These are phyloP conservation scores for Penicillium thymicola DNA, from an alignment of 2,329 filamentous ascomycete genomes.

Conservation along the genomic window DNA sequence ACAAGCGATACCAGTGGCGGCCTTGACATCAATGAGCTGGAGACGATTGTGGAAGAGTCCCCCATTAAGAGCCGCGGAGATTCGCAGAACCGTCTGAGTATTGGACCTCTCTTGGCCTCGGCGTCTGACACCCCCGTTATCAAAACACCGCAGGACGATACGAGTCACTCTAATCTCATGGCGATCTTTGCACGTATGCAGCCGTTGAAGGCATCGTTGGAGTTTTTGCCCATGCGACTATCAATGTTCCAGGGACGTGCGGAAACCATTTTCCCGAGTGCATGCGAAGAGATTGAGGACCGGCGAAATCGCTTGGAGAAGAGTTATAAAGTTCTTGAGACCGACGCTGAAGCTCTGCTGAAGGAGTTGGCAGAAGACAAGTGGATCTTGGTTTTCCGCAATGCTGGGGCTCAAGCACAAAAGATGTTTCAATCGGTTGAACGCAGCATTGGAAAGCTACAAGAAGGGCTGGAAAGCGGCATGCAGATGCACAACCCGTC, in stretches of 20 bases:
- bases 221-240: constrained; percentile 92
- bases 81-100: constrained; percentile 64
- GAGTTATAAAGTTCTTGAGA: constrained; percentile 84
- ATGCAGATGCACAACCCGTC: constrained; percentile 70
- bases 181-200: constrained; percentile 95
- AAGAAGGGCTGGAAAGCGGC: constrained; percentile 72
- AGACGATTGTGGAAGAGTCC: constrained; percentile 88
- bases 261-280: constrained; percentile 76
- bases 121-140: constrained; percentile 43
- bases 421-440: constrained; percentile 98
- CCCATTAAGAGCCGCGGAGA: constrained; percentile 56
- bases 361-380: constrained; percentile 92
- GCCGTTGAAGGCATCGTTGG: constrained; percentile 83
- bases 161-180: constrained; percentile 78
- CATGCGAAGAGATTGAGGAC: constrained; percentile 82
- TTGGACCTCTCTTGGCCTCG: constrained; percentile 59
- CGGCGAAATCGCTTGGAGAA: constrained; percentile 71
- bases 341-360: constrained; percentile 82
- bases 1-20: constrained; percentile 54
- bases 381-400: constrained; percentile 93
- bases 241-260: constrained; percentile 81
- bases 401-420: constrained; percentile 83
- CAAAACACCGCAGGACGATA: constrained; percentile 70
- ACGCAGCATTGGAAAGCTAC: constrained; percentile 76
- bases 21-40: constrained; percentile 80